phyloP scores from a whole-genome alignment of 1,284 basidiomycete species.

The Irpex sp. region DNA sequence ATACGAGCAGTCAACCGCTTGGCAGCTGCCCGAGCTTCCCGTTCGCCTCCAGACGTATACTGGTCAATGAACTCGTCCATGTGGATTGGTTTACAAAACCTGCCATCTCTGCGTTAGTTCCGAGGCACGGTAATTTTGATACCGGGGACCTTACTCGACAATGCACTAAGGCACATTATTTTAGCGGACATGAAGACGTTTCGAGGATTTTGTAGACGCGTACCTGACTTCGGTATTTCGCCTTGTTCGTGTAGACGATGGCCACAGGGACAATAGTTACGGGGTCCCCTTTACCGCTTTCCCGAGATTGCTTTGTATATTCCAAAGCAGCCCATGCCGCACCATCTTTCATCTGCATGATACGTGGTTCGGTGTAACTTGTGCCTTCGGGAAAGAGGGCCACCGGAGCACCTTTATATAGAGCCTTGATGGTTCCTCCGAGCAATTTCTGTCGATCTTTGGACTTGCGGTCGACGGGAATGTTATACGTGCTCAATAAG shows the following conservation, averaged over 20 bases:
- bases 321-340: slow-evolving; percentile 95
- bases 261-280: slow-evolving; percentile 77
- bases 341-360: slow-evolving; percentile 94
- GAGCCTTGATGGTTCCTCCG: slow-evolving; percentile 84
- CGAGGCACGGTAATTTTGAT: neutral
- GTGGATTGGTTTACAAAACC: slow-evolving; percentile 79
- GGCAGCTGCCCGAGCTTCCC: slow-evolving; percentile 75
- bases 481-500: slow-evolving; percentile 88
- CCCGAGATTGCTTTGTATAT: slow-evolving; percentile 76
- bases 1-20: slow-evolving; percentile 81
- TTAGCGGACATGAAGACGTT: slow-evolving; percentile 6
- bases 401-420: slow-evolving; percentile 76
- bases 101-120: slow-evolving; percentile 26
- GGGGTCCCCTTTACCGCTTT: slow-evolving; percentile 39
- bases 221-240: slow-evolving; percentile 85
- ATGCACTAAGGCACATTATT: slow-evolving; percentile 48
- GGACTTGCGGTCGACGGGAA: slow-evolving; percentile 88
- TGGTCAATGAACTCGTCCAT: slow-evolving; percentile 75
- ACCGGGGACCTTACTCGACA: slow-evolving; percentile 52
- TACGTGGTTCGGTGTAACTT: slow-evolving; percentile 85
- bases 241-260: slow-evolving; percentile 94
- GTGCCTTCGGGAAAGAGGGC: slow-evolving; percentile 95
- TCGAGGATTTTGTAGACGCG: neutral
- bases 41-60: slow-evolving; percentile 70
- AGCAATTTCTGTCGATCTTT: slow-evolving; percentile 77